Evolutionary conservation across 352 stramenopile species (phyloP), one percentile per base, ranked within the genome.

Genomic region (Globisporangium polare): DNA sequence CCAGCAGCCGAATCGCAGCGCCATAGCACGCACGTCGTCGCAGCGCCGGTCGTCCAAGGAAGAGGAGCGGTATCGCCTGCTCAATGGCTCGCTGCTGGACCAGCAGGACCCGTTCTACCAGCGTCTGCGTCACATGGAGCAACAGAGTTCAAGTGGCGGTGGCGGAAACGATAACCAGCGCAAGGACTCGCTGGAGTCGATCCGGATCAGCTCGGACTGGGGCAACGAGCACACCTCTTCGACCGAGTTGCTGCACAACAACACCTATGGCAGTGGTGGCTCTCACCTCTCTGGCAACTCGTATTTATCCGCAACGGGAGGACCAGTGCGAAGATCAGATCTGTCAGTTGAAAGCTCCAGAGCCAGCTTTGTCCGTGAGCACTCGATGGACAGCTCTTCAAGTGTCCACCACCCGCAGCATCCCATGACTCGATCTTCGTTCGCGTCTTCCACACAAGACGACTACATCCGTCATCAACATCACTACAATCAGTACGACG

Each of bases 201-300:
- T 87, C 56, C 69, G 66, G 9, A 71, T 83, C 18, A 73, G 69
- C 29, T 76, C 68, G 0, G 74, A 85, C 39, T 86, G 73, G 66
- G 68, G 72, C 5, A 33, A 70, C 8, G 72, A 85, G 22, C 42
- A 42, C 18, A 53, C 5, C n/a, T 2, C 39, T 15, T 37, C 27
- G 12, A 37, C 22, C 17, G 53, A 58, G 4, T 29, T 60, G 20
- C 35, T 42, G 17, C 46, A 49, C 43, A 51, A 49, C 43, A 51
- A 39, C 9, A 39, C 33, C 33, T 39, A 39, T 39, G 33, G 33
- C 12, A 39, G 33, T 15, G 33, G 22, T 37, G 47, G 46, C 2
- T 57, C 57, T 22, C 33, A 57, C n/a, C 57, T 33, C 22, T 49
- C 46, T 24, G 39, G 7, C 8, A 33, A 27, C 35, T 57, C 47